A percentile compares a stretch with the other conserved stretches of the same genome.
Conservation (phyloP, 768 basidiomycete species). For the Mycena belliarum region DNA sequence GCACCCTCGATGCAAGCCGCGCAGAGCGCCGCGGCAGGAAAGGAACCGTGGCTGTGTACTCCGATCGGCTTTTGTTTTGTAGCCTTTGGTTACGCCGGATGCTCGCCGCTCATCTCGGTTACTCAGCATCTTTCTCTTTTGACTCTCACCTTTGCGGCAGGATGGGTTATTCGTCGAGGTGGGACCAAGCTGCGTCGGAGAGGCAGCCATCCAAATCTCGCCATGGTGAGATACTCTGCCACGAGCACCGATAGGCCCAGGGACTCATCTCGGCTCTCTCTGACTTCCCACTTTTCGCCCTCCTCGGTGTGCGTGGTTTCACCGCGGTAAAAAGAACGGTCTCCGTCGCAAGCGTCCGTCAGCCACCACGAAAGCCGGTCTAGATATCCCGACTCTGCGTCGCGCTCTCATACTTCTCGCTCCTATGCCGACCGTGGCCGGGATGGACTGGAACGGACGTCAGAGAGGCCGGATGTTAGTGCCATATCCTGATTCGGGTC, state of each 20-base stretch:
- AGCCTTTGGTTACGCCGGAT: too few species aligned
- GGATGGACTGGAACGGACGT: neutral
- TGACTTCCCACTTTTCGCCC: slow-evolving; percentile 7
- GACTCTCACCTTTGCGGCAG: neutral
- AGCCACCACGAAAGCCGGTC: neutral
- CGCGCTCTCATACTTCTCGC: slow-evolving; percentile 1
- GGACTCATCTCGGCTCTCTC: slow-evolving; percentile 13
- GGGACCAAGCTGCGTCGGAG: slow-evolving; percentile 11
- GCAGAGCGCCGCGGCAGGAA: too few species aligned
- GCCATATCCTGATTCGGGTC: neutral
- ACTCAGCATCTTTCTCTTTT: too few species aligned
- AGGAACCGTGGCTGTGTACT: too few species aligned
- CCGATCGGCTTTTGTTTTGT: too few species aligned
- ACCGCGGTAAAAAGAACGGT: neutral
- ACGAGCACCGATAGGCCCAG: neutral
- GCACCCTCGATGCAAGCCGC: too few species aligned
- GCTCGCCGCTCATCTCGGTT: too few species aligned
- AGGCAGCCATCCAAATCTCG: neutral
- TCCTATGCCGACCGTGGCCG: neutral
- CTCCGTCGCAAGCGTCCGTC: slow-evolving; percentile 1
- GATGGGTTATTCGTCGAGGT: slow-evolving; percentile 21
- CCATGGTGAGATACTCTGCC: slow-evolving; percentile 17
- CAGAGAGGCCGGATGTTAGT: slow-evolving; percentile 5
- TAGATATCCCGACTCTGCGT: slow-evolving; percentile 3
- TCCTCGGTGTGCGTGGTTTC: slow-evolving; percentile 11